Evolutionary conservation across 129 eudicot species (phyloP), one percentile per base, ranked within the genome.

Genomic region (Apium graveolens): DNA sequence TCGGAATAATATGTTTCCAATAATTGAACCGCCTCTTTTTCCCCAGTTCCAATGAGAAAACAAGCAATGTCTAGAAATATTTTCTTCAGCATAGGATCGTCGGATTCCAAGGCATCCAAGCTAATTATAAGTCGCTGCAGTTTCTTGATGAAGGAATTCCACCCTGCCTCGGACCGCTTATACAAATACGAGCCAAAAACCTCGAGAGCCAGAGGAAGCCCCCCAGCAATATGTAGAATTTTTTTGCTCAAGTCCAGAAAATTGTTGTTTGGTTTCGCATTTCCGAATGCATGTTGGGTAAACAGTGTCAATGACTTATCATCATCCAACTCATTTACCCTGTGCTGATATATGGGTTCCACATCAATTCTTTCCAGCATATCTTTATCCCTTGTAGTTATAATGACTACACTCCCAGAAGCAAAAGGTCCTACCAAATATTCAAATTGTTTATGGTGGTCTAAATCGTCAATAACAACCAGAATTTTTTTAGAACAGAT

Each of bases 131-230:
- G 80, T 63, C 29, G 65, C 65, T 55, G 65, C 29, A 55, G 3
- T 24, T 55, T 55, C 13, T 55, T 24, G 31, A 55, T 20, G 14
- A 55, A 55, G 5, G 65, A 55, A 24, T 55, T 55, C 65, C 65
- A 55, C 4, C 65, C 65, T 24, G 11, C 29, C 65, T 55, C 65
- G 1, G 27, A 8, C 45, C 75, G 26, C 0, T 46, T 57, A 78
- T 35, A 74, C 35, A 82, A 44, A 57, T 27, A 45, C 6, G 82
- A 82, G 37, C 85, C 82, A 29, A 82, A 53, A 5, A 78, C 78
- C 66, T 78, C 74, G 46, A 82, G 85, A 71, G 85, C 81, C 32
- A 82, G 77, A 2, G 84, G 84, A 69, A 81, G 81, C 12, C 80
- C 84, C 16, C 43, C 34, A 24, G 44, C 70, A 68, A 51, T 41